Evolutionary conservation across 306 rosid species (phyloP).

Genomic region (Phaseolus lunatus): DNA sequence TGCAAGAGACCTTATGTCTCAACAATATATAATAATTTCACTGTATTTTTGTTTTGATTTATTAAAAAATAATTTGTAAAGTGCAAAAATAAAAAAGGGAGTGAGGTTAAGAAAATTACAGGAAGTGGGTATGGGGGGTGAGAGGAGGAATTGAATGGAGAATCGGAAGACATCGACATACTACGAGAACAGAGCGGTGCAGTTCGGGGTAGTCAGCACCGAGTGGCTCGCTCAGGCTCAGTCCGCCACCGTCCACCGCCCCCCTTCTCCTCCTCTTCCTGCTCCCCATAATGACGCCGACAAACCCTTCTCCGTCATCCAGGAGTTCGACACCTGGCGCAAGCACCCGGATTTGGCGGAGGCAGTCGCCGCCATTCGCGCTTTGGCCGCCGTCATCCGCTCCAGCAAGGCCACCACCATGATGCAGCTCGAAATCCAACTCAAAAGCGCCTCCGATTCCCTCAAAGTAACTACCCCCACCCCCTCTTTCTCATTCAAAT

Average conservation of each 20-base stretch:
- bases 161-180: conserved; percentile 71
- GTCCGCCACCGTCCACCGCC: conserved; percentile 56
- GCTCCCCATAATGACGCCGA: neutral
- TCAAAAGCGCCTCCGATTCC: conserved; percentile 91
- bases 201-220: conserved; percentile 79
- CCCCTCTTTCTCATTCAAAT: neutral
- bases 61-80: no score
- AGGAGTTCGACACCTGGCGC: conserved; percentile 88
- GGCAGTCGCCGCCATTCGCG: conserved; percentile 96
- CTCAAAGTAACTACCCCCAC: conserved; percentile 59
- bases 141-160: conserved; percentile 44
- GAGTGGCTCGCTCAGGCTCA: conserved; percentile 96
- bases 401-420: conserved; percentile 82
- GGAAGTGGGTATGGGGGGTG: neutral
- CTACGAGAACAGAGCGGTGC: conserved; percentile 76
- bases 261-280: neutral
- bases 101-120: no score
- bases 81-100: no score
- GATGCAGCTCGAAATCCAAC: conserved; percentile 96
- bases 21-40: no score
- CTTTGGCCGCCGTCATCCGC: conserved; percentile 84
- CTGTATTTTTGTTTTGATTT: no score
- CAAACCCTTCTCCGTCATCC: conserved; percentile 75
- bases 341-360: conserved; percentile 95
- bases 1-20: no score